Conservation (phyloP, 192 early-diverging fungal species). For the Mortierella antarctica region DNA sequence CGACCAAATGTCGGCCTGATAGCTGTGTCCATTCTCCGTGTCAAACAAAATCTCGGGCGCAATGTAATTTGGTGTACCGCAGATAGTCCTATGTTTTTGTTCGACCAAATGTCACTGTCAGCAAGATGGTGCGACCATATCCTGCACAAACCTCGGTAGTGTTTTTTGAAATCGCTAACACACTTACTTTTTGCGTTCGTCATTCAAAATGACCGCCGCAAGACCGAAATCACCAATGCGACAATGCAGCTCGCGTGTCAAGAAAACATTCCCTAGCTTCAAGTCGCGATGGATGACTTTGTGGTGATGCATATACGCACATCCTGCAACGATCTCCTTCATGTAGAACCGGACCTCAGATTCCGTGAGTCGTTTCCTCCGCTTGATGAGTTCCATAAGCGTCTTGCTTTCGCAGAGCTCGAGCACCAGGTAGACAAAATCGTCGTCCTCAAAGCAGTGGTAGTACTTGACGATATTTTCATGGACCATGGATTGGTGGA, state of each 20-base stretch:
- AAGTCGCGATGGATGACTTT: constrained; percentile 93
- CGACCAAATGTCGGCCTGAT: constrained; percentile 96
- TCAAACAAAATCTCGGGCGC: constrained; percentile 95
- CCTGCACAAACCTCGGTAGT: no score
- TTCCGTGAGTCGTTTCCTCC: constrained; percentile 83
- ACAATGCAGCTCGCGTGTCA: constrained; percentile 82
- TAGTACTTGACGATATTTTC: constrained; percentile 83
- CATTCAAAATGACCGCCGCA: constrained; percentile 82
- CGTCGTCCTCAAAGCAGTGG: constrained; percentile 88
- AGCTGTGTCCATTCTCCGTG: constrained; percentile 84
- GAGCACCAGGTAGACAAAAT: constrained; percentile 89
- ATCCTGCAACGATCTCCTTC: constrained; percentile 81
- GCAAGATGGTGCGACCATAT: no score
- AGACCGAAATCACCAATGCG: constrained; percentile 98
- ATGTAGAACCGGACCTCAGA: constrained; percentile 91
- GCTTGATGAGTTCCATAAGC: constrained; percentile 83
- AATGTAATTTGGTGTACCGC: constrained; percentile 98
- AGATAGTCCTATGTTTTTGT: constrained; percentile 75
- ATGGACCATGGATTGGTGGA: constrained; percentile 80
- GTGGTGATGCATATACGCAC: constrained; percentile 83
- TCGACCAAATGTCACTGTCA: neutral
- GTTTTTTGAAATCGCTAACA: neutral
- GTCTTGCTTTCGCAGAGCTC: constrained; percentile 95
- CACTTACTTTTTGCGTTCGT: constrained; percentile 89
- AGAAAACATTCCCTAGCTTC: constrained; percentile 94